Base-by-base conservation (phyloP, 306 rosid species). In the Medicago ruthenica region DNA sequence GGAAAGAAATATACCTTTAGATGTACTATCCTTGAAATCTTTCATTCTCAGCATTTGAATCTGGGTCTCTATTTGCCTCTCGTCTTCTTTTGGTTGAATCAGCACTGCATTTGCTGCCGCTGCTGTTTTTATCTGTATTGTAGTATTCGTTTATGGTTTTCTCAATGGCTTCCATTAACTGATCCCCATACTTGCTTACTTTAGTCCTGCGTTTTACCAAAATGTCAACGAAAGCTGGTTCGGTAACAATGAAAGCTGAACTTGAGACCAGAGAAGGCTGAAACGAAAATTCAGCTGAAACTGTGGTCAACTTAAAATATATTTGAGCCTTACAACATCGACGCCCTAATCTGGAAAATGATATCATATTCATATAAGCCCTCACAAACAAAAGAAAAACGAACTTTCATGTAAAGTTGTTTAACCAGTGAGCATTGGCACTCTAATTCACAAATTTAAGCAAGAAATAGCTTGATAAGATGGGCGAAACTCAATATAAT, bases 101-200 rank as follows among this genome's bases (percentile, higher is more conserved):
- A 75, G 60, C 70, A 70, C 93, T 95, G 74, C 85, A 92, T 69
- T 87, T 88, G 89, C 98, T 80, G 74, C 90, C 75, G 64, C 86
- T 82, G 75, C 81, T 74, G 80, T 39, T 85, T 54, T 84, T 92
- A 60, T 84, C 90, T 27, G 72, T 53, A 24, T 74, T 86, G 80
- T 86, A 57, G 87, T 83, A 67, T 71, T 90, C 99, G 40, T 74
- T 84, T 70, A 88, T 62, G 39, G 93, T 87, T 9, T 85, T 72
- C 83, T 90, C 93, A 4, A 95, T 84, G 54, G 96, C 90, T 83
- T 90, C 91, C 51, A 95, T 87, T 59, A 95, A 7, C 57, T 78
- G 91, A 70, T 89, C 96, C 63, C 97, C 99, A 14, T 92, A 95
- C 80, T 88, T 95, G 87, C 71, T 87, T 76, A 87, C 73, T 89